Base-by-base conservation (phyloP, 176 grass and related monocot species). In the Juncus inflexus region DNA sequence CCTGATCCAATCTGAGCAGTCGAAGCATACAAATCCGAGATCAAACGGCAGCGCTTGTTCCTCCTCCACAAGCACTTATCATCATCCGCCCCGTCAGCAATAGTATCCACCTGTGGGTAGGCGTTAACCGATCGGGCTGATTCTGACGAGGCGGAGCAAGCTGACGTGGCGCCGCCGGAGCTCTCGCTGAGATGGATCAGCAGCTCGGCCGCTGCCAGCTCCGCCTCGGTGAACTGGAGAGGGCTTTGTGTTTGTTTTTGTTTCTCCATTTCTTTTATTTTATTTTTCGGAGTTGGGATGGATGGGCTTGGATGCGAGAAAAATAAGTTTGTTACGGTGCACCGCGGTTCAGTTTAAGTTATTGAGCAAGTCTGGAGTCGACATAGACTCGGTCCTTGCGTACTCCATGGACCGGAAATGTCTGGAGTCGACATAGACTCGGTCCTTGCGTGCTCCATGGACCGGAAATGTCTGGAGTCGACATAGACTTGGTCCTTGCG, bases 21-120 rank as follows among this genome's bases (percentile, higher is more conserved):
- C 9, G 57, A 61, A 0, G 35, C 59, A 55, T 91, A 96, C 71
- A 96, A 64, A 69, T 86, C 79, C 2, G 60, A 37, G 70, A 86
- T 76, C 76, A 58, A 37, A 35, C 84, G 84, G 38, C 64, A 83
- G 65, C 79, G 61, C 64, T 42, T 81, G 68, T 38, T 72, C 75
- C 45, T 79, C 7, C 90, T 57, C 67, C 45, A 56, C 40, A 47
- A 75, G 9, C 71, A 65, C 1, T 60, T 1, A 4, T 64, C 74
- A 47, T 78, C 79, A 43, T 80, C 81, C 19, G 55, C 73, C 13
- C 38, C 60, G 36, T 57, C 73, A 5, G 47, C 69, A 1, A 4
- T 12, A 2, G 3, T 49, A 5, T 47, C 43, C 43, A 47, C 43
- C 43, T 9, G 43, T 2, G 4, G 65, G 9, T 0, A 50, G 9